Base-by-base conservation (phyloP, 2,329 filamentous ascomycete genomes). In the Aspergillus tamarii region DNA sequence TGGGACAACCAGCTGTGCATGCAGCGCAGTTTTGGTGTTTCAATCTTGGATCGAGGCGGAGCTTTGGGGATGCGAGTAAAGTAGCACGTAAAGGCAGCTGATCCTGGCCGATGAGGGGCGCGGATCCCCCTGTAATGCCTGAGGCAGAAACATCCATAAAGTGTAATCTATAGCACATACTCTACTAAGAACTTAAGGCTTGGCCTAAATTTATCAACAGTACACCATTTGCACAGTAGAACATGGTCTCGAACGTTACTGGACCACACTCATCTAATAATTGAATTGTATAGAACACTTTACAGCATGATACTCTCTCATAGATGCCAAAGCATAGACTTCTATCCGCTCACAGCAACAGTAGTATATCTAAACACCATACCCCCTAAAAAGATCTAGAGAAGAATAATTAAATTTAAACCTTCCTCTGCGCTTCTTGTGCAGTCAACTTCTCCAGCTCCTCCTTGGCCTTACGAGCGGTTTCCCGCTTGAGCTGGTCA, bases 401-500 rank as follows among this genome's bases (percentile, higher is more conserved):
- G 46, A 59, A 58, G 46, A 39, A 53, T 59, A 43, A 43, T 26
- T 34, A 43, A 43, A 60, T 65, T 64, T 71, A 77, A 57, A 72
- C 65, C 62, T 72, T 73, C 57, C 69, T 71, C 57, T 69, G 64
- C 64, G 68, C 63, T 67, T 79, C 77, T 67, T 75, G 74, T 69
- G 78, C 74, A 63, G 74, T 77, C 63, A 79, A 78, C 60, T 76
- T 68, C 69, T 83, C 79, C 62, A 80, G 79, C 59, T 83, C 83
- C 72, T 88, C 87, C 55, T 84, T 84, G 62, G 84, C 83, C 77
- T 90, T 91, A 69, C 94, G 86, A 67, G 84, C 84, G 61, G 85
- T 82, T 81, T 98, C 94, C 50, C 89, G 84, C 76, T 89, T 87
- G 12, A 96, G 81, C 84, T 99, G 95, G 75, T 99, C 95, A 4